Base-by-base conservation (phyloP, 805 yeast genomes). In the Ogataea pignaliae region DNA sequence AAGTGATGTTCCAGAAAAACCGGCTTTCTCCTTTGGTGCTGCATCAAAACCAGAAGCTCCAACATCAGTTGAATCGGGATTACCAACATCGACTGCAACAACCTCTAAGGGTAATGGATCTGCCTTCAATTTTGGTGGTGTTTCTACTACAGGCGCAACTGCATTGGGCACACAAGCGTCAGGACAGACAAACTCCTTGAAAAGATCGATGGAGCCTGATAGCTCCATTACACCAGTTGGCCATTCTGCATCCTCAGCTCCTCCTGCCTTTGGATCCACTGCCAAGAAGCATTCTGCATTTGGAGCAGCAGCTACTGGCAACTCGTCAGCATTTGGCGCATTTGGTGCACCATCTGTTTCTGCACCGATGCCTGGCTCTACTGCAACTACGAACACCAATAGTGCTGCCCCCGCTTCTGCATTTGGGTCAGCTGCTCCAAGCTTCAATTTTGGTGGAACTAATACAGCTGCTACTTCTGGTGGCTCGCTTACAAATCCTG, bases 401-500 rank as follows among this genome's bases (percentile, higher is more conserved):
- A 29, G 30, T 13, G 10, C 31, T 16, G 31, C 34, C 14, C 21
- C 45, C 12, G 18, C 45, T 17, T 41, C 36, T 35, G 14, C 21
- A 28, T 35, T 43, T 39, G 37, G 39, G 26, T 16, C 14, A 11
- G 34, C 17, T 38, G 18, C 21, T 13, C 33, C 16, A 34, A 34
- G 32, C 18, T 42, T 42, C 32, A 40, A 33, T 12, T 39, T 40
- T 36, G 43, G 35, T 6, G 35, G 12, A 18, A 15, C 29, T 8
- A 29, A 13, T 14, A 14, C 40, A 17, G 29, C 21, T 37, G 41
- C 41, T 10, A 32, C 26, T 37, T 40, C 38, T 13, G 36, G 17
- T 12, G 41, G 43, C 8, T 46, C 54, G 2, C 41, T 48, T 16
- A 48, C 54, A 4, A 51, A 50, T 26, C 46, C 57, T 3, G 44